phyloP scores from a whole-genome alignment of 805 yeast genomes.

The Candida boleticola region DNA sequence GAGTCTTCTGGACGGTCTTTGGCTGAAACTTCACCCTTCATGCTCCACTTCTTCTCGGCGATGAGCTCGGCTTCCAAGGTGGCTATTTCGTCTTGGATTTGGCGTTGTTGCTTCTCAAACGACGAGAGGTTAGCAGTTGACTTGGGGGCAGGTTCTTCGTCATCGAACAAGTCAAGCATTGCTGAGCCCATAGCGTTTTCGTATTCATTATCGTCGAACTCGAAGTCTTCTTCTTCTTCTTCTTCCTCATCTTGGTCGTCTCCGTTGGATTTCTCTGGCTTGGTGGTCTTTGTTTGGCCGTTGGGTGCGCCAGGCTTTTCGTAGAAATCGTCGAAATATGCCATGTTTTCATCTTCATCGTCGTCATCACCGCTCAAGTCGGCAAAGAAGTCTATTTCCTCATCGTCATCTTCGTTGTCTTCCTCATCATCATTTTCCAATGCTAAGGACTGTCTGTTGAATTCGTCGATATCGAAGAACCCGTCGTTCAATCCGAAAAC shows the following conservation, averaged over 20 bases:
- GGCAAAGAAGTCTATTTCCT: constrained; percentile 43
- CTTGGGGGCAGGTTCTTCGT: constrained; percentile 33
- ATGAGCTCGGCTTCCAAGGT: constrained; percentile 82
- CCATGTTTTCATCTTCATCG: constrained; percentile 54
- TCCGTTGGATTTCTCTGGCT: constrained; percentile 9
- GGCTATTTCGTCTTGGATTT: constrained; percentile 73
- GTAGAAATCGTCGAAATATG: constrained; percentile 67
- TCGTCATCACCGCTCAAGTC: constrained; percentile 26
- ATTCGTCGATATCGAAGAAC: constrained; percentile 81
- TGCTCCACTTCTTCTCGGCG: constrained; percentile 89
- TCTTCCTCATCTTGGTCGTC: constrained; percentile 38
- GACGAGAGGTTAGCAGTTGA: constrained; percentile 53
- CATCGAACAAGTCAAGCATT: constrained; percentile 60
- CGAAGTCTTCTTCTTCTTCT: constrained; percentile 19
- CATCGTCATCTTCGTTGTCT: constrained; percentile 33
- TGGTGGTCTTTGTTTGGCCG: constrained; percentile 7
- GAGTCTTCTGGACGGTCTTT: constrained; percentile 84
- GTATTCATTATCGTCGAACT: constrained; percentile 57
- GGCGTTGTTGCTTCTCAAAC: constrained; percentile 78
- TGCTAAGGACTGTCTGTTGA: constrained; percentile 70
- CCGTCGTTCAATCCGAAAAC: constrained; percentile 74
- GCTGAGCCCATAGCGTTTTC: constrained; percentile 61
- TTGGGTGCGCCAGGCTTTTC: constrained; percentile 38
- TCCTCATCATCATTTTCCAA: constrained; percentile 40
- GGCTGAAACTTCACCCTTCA: constrained; percentile 88